Evolutionary conservation across 108 stramenopile genomes (phyloP), one percentile per base, ranked within the genome.

Genomic region (Cyclotella baltica): DNA sequence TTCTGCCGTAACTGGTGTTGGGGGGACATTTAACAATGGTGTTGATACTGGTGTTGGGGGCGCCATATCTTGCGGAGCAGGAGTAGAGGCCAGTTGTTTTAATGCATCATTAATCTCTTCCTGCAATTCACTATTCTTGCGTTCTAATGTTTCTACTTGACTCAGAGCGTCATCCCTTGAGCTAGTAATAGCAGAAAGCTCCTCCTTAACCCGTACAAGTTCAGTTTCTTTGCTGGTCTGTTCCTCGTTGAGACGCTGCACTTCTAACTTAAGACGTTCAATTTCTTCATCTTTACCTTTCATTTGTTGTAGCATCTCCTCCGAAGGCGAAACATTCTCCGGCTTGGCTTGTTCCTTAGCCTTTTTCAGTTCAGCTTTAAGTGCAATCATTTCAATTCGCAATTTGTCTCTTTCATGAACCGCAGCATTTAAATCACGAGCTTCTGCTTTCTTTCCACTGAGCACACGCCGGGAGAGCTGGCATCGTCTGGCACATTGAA

Each of bases 401-500:
- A 81, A 46, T 31, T 23, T 63, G 43, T 81, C 78, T 66, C 78
- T 43, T 50, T 79, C 78, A 27, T 56, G 63, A 20, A 48, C 36
- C 6, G 74, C 64, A 10, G 65, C 53, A 25, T 33, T 34, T 22
- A 81, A 62, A 29, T 81, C 75, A n/a, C 75, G 67, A 2, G 75
- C 67, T 56, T 76, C 52, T 36, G 58, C 29, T 50, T 81, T 76
- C 0, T 69, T 50, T 20, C 25, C 28, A 10, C 37, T 43, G 0
- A 81, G 69, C 29, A 34, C 28, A 13, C 20, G 23, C 46, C 68
- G 33, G 11, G 80, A 51, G 0, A 16, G 5, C 31, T 34, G 52
- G 22, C 51, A 77, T 40, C 81, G 63, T 22, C 29, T 27, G 28
- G 72, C 70, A 43, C 76, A 77, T 25, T 83, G 81, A 31, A 83